Evolutionary conservation across 768 basidiomycete genomes (phyloP), one percentile per base, ranked within the genome.

Genomic region (Tricholoma hemisulphureum): DNA sequence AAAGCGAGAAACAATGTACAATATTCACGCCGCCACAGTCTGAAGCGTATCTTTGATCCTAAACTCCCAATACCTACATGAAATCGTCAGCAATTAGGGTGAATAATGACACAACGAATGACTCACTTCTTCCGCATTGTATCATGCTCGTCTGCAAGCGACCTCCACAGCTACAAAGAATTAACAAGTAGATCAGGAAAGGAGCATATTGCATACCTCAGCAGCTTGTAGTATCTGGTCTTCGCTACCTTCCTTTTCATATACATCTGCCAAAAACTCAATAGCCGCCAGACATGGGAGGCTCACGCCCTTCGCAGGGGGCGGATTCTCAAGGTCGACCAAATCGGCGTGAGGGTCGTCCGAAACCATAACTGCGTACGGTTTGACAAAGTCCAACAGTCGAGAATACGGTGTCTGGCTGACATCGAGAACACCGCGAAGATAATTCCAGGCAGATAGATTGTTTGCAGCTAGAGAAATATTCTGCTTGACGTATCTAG

Each of bases 391-490:
- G 1, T 80, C 68, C 21, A 73, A 65, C 41, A 89, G 68, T 4
- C 70, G 71, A 1, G 83, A 74, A 64, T 86, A 86, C 0, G 91
- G 84, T 14, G 80, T 78, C 11, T 77, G 69, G 53, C 83, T 82
- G 63, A 81, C 75, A 31, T 87, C 82, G 20, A 96, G 80, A n/a
- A 89, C 68, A 6, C 91, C 97, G 59, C 96, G 85, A 9, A 98
- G 82, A 71, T 97, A 99, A 71, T 97, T 97, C 97, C 97, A 99
- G 0, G 93, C 91, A 0, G 95, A 96, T 0, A 87, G 82, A 64
- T 99, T 99, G 71, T 95, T 95, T 6, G 97, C 94, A 4, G 91
- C 92, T 10, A 88, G 74, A 18, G 89, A 83, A 52, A 98, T 91
- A 67, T 87, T 88, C 63, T 86, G 78, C 72, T 95, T 91, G n/a